Conservation (phyloP, 176 grass and related monocot genomes). For the Tillandsia leiboldiana region DNA sequence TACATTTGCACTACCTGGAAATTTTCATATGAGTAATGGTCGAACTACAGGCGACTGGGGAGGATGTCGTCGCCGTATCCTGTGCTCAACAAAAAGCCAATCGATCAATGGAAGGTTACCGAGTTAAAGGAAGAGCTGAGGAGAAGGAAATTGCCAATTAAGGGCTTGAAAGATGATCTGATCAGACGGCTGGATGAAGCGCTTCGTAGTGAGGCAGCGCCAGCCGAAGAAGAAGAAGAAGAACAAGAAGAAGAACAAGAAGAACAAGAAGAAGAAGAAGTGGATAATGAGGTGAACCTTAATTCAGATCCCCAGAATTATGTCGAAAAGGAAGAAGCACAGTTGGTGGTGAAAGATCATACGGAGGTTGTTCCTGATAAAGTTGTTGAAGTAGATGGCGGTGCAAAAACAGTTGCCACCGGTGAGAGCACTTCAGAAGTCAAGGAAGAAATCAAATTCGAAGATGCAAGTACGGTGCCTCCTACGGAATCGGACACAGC, state of each 20-base stretch:
- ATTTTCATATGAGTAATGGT: background rate
- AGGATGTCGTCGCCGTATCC: slow-evolving; percentile 39
- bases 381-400: background rate
- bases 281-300: slow-evolving; percentile 4
- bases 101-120: slow-evolving; percentile 77
- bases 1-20: too few relatives aligned
- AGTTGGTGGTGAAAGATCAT: slow-evolving; percentile 9
- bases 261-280: slow-evolving; percentile 7
- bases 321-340: slow-evolving; percentile 10
- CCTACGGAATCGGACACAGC: background rate
- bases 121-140: slow-evolving; percentile 74
- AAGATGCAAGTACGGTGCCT: slow-evolving; percentile 12
- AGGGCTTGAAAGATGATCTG: slow-evolving; percentile 71
- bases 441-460: slow-evolving; percentile 19
- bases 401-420: slow-evolving; percentile 18
- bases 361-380: slow-evolving; percentile 13
- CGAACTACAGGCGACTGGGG: background rate
- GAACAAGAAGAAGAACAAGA: background rate
- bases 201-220: slow-evolving; percentile 26
- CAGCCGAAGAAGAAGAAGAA: slow-evolving; percentile 9
- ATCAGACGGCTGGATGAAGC: slow-evolving; percentile 52
- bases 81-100: slow-evolving; percentile 48
- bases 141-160: slow-evolving; percentile 46
- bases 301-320: slow-evolving; percentile 13
- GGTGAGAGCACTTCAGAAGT: slow-evolving; percentile 9